A percentile compares a stretch with the other conserved stretches of the same genome.
phyloP scores from a whole-genome alignment of 2,329 filamentous ascomycete genomes.

The Dactylella cylindrospora region DNA sequence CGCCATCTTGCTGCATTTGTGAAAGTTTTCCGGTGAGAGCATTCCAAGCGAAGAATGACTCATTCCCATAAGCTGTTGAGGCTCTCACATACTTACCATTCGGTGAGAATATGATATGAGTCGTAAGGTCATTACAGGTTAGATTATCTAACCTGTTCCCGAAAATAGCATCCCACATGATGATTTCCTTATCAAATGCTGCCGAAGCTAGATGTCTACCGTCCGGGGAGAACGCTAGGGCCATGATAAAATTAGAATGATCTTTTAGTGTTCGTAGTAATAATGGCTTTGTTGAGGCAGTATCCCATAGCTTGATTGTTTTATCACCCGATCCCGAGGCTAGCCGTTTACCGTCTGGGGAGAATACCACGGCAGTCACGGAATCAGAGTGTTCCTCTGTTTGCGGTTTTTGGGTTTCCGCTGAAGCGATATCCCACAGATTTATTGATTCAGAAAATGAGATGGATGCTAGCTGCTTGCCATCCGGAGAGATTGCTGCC shows the following conservation, averaged over 20 bases:
- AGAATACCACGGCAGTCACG: conserved; percentile 9
- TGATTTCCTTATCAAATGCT: background rate
- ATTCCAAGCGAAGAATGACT: no score
- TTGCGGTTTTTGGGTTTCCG: no score
- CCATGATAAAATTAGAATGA: background rate
- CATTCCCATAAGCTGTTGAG: no score
- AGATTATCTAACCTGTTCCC: no score
- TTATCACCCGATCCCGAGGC: background rate
- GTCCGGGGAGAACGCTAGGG: conserved; percentile 4
- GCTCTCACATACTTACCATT: no score
- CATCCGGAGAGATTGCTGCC: background rate
- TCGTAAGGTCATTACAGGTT: no score
- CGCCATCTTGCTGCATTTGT: no score
- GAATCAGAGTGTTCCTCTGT: conserved; percentile 1
- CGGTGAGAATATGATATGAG: no score
- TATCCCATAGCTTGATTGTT: conserved; percentile 4
- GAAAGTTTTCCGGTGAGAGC: no score
- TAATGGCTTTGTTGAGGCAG: background rate
- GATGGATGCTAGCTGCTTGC: background rate
- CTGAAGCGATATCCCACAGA: conserved; percentile 1
- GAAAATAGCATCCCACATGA: background rate
- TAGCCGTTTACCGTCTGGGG: conserved; percentile 8
- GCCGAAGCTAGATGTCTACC: conserved; percentile 1
- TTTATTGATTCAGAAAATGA: background rate
- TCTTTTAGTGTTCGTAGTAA: background rate